Conservation (phyloP, 2,329 filamentous ascomycete genomes). For the Aspergillus tamarii region DNA sequence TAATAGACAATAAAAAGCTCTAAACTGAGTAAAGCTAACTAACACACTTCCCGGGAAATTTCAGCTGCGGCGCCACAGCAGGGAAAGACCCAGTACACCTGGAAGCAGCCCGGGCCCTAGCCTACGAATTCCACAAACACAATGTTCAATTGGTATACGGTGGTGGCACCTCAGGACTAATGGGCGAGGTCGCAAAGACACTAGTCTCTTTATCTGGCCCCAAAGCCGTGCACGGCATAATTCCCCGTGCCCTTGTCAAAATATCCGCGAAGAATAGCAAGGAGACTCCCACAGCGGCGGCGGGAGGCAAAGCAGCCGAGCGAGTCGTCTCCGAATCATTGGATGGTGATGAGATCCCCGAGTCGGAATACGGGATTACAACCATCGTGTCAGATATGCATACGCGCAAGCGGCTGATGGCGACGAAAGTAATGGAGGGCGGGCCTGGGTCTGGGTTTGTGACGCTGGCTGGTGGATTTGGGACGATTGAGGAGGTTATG, state of each 20-base stretch:
- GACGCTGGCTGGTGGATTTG: conserved; percentile 85
- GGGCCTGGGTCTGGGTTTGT: conserved; percentile 87
- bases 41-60: too few species aligned
- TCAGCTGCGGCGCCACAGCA: conserved; percentile 75
- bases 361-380: conserved; percentile 70
- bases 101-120: conserved; percentile 76
- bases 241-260: conserved; percentile 79
- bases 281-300: too few species aligned
- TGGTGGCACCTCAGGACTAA: conserved; percentile 89
- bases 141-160: conserved; percentile 89
- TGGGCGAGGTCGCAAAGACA: conserved; percentile 89
- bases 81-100: conserved; percentile 76
- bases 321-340: conserved; percentile 51
- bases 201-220: conserved; percentile 83
- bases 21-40: too few species aligned
- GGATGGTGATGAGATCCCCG: background rate
- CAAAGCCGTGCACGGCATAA: conserved; percentile 84
- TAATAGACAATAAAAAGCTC: too few species aligned
- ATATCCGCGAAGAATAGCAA: conserved; percentile 58
- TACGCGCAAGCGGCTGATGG: conserved; percentile 93
- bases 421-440: conserved; percentile 78
- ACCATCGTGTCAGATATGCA: conserved; percentile 96
- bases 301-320: conserved; percentile 38
- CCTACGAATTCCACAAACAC: conserved; percentile 70
- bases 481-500: conserved; percentile 94